phyloP scores from a whole-genome alignment of 164 flowering plant genomes.

The Platanus orientalis region DNA sequence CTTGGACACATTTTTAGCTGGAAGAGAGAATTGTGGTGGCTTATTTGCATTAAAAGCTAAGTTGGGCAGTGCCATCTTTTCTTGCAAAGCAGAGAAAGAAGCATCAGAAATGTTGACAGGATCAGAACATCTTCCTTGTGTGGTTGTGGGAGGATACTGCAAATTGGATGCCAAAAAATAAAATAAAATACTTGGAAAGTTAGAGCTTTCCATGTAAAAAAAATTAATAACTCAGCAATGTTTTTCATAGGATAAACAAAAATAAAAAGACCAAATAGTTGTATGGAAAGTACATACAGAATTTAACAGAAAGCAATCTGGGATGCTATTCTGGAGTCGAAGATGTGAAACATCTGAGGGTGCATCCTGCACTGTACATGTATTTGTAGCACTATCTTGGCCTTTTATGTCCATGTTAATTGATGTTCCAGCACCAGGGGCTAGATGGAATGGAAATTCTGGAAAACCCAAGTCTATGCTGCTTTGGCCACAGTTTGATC shows the following conservation, averaged over 20 bases:
- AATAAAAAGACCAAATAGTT: neutral
- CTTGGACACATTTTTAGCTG: constrained; percentile 37
- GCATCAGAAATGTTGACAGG: constrained; percentile 31
- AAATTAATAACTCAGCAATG: neutral
- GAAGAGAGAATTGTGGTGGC: constrained; percentile 41
- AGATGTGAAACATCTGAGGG: constrained; percentile 32
- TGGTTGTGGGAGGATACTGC: constrained; percentile 45
- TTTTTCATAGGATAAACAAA: neutral
- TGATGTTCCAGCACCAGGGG: constrained; percentile 34
- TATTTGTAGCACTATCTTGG: constrained; percentile 32
- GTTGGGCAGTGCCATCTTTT: constrained; percentile 43
- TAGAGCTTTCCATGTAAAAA: neutral
- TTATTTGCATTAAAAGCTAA: constrained; percentile 55
- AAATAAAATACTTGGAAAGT: neutral
- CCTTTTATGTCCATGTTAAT: constrained; percentile 31
- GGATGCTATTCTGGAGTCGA: constrained; percentile 25
- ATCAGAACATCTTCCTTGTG: constrained; percentile 38
- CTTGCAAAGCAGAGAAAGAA: constrained; percentile 45
- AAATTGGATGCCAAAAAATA: constrained; percentile 16
- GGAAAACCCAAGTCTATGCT: constrained; percentile 32
- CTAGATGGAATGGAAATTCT: constrained; percentile 63
- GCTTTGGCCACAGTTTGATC: constrained; percentile 36
- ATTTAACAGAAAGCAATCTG: constrained; percentile 36
- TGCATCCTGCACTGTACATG: constrained; percentile 25
- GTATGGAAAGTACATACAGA: constrained; percentile 36